These are phyloP conservation scores for Lepidium sativum DNA, from an alignment of 345 rosid species.

Conservation along the genomic window DNA sequence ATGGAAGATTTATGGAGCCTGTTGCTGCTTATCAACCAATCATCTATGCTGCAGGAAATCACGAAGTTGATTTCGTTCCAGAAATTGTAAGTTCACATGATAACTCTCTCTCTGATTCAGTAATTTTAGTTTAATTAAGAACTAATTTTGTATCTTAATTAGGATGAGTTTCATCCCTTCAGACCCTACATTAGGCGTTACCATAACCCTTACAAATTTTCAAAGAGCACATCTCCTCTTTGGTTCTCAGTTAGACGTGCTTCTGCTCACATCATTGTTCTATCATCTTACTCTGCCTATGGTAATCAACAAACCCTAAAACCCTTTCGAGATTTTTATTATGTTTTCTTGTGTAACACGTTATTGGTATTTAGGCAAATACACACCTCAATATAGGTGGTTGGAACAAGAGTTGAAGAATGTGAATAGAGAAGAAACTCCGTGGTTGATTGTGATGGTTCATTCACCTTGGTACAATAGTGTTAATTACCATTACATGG, in stretches of 20 bases:
- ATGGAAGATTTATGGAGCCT: conserved; percentile 37
- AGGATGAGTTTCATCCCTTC: conserved; percentile 33
- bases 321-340: not conserved
- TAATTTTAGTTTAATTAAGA: not conserved
- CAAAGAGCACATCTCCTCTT: conserved; percentile 37
- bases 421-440: conserved; percentile 33
- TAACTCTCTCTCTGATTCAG: not conserved
- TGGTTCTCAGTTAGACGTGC: conserved; percentile 47
- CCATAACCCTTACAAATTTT: conserved; percentile 29
- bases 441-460: conserved; percentile 26
- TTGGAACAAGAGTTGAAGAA: conserved; percentile 27
- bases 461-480: conserved; percentile 34
- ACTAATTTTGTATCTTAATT: not conserved
- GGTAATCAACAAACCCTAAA: conserved; percentile 18
- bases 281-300: conserved; percentile 42
- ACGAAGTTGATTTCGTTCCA: conserved; percentile 34
- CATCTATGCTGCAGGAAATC: conserved; percentile 43
- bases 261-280: conserved; percentile 38
- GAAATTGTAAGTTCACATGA: conserved; percentile 24
- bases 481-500: conserved; percentile 35
- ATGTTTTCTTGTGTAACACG: not conserved
- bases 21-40: conserved; percentile 46
- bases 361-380: conserved; percentile 13
- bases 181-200: conserved; percentile 32
- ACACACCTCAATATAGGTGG: conserved; percentile 35